A percentile compares a stretch with the other conserved stretches of the same genome.
These are phyloP conservation scores for Heliamphora pulchella DNA, from an alignment of 179 eudicot genomes.

Conservation along the genomic window DNA sequence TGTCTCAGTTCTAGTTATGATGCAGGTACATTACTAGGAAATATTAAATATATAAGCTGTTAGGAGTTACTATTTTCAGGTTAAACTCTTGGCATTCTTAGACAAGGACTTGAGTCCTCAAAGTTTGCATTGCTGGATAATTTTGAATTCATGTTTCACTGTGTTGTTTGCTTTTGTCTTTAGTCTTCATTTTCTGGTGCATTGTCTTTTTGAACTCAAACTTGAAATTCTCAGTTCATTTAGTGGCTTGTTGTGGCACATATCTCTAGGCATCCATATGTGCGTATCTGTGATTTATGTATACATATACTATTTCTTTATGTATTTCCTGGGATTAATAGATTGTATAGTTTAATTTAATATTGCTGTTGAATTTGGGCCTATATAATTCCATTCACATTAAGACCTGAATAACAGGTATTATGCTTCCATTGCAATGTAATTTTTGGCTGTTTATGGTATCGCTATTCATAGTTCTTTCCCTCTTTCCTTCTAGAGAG, in stretches of 20 bases:
- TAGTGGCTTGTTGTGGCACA: not conserved
- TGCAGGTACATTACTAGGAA: not conserved
- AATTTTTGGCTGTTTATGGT: not conserved
- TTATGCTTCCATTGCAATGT: not conserved
- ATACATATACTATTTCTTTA: not conserved
- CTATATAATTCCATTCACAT: not conserved
- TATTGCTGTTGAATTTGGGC: not conserved
- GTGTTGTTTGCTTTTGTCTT: too few species aligned
- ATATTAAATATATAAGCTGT: not conserved
- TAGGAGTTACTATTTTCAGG: not conserved
- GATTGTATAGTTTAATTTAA: not conserved
- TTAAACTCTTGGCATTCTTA: not conserved
- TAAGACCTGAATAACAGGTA: not conserved
- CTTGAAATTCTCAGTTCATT: not conserved
- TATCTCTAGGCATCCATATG: not conserved
- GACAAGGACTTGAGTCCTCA: not conserved
- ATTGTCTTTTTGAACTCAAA: not conserved
- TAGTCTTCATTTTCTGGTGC: too few species aligned
- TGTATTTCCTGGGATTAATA: not conserved
- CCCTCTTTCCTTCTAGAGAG: too few species aligned
- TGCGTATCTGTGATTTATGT: not conserved
- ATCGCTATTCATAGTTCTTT: too few species aligned
- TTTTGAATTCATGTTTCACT: not conserved
- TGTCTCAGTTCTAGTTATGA: not conserved
- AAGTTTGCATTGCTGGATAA: not conserved